Percentiles rank a stretch among this genome's conserved stretches.
Evolutionary conservation across 371 early-diverging fungal species (phyloP).

Genomic region (Syncephalis plumigaleata): DNA sequence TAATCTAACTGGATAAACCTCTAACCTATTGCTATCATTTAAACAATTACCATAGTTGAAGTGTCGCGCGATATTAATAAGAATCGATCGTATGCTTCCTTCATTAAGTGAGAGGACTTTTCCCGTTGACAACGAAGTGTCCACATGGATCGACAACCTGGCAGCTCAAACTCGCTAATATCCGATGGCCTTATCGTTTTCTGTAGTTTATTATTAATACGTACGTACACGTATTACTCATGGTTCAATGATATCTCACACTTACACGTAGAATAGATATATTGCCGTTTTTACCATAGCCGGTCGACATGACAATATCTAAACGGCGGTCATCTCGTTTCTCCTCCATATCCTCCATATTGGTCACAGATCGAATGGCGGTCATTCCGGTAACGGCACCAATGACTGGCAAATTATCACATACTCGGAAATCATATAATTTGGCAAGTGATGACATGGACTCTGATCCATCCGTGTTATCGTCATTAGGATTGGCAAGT

Average conservation of each 20-base stretch:
- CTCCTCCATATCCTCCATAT: too few relatives aligned
- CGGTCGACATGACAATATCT: conserved; percentile 69
- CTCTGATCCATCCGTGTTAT: conserved; percentile 11
- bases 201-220: background rate
- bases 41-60: conserved; percentile 21
- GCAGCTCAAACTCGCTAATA: conserved; percentile 42
- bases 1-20: too few relatives aligned
- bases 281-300: conserved; percentile 54
- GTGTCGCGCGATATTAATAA: conserved; percentile 50
- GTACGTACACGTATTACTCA: background rate
- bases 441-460: conserved; percentile 11
- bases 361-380: conserved; percentile 33
- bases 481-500: conserved; percentile 2
- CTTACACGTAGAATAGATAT: conserved; percentile 55
- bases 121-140: conserved; percentile 40
- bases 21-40: too few relatives aligned
- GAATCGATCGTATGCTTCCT: conserved; percentile 33
- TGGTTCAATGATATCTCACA: background rate
- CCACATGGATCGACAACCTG: conserved; percentile 47
- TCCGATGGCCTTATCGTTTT: conserved; percentile 53
- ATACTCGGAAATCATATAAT: conserved; percentile 39
- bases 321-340: conserved; percentile 9
- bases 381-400: conserved; percentile 67
- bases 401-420: conserved; percentile 60
- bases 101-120: background rate